These are phyloP conservation scores for Mycena filopes DNA, from an alignment of 768 basidiomycete species.

Conservation along the genomic window DNA sequence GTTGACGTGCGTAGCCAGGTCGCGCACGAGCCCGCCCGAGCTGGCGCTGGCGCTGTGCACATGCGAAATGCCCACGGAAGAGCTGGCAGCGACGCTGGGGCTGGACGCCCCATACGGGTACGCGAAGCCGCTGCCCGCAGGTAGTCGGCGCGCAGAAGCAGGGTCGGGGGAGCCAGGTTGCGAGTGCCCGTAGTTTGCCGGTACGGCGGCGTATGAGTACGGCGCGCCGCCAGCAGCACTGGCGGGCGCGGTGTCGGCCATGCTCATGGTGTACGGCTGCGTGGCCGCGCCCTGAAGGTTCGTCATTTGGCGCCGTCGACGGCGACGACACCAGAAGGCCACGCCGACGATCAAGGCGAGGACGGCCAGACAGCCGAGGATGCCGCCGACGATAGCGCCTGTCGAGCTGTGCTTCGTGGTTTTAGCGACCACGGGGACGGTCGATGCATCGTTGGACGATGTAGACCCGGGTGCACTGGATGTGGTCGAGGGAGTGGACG, in stretches of 20 bases:
- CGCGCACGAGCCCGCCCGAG: background rate
- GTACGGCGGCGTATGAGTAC: slow-evolving; percentile 14
- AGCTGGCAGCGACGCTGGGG: background rate
- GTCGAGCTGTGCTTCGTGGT: slow-evolving; percentile 17
- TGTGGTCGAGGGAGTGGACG: slow-evolving; percentile 18
- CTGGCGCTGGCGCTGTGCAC: slow-evolving; percentile 9
- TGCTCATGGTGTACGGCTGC: slow-evolving; percentile 12
- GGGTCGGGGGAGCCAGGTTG: background rate
- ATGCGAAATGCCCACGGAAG: background rate
- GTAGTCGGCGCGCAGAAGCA: background rate
- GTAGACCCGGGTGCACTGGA: background rate
- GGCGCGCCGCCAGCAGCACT: slow-evolving; percentile 7
- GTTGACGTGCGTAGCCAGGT: background rate
- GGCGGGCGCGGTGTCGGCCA: background rate
- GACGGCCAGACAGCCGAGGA: slow-evolving; percentile 22
- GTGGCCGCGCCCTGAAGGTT: slow-evolving; percentile 1
- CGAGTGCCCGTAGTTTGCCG: background rate
- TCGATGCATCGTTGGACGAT: slow-evolving; percentile 6
- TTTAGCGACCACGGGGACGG: background rate
- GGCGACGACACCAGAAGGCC: slow-evolving; percentile 26
- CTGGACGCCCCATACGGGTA: slow-evolving; percentile 13
- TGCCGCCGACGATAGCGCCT: slow-evolving; percentile 36
- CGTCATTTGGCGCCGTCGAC: slow-evolving; percentile 2
- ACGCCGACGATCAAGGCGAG: slow-evolving; percentile 25
- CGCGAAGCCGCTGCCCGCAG: background rate